Conservation (phyloP, 148 eudicot species). For the Rhododendron simsii region DNA sequence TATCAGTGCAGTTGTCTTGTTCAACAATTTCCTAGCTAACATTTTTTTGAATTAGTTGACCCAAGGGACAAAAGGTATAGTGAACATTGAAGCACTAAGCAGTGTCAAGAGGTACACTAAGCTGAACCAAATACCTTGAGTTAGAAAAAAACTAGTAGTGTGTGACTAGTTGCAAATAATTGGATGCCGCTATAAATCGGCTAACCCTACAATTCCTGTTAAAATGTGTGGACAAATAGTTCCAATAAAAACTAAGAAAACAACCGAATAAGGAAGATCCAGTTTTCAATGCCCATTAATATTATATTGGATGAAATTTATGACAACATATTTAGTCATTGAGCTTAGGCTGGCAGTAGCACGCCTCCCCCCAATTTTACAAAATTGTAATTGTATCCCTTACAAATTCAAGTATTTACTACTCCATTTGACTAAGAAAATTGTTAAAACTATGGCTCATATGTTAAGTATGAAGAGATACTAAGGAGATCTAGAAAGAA, state of each 20-base stretch:
- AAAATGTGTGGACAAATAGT: not conserved
- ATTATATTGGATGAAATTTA: not conserved
- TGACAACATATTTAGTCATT: not conserved
- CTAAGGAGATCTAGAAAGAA: no score
- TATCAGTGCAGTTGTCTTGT: not conserved
- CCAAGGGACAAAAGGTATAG: not conserved
- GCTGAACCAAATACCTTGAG: not conserved
- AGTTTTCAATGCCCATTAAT: not conserved
- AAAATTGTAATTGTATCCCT: not conserved
- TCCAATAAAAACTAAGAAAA: not conserved
- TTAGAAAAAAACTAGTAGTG: not conserved
- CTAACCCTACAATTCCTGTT: not conserved
- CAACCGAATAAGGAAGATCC: not conserved
- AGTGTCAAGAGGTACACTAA: not conserved
- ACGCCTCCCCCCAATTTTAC: not conserved
- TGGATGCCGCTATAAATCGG: not conserved
- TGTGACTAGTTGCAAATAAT: not conserved
- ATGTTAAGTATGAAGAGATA: no score
- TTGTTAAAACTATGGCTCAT: no score
- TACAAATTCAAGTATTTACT: not conserved
- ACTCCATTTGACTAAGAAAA: not conserved
- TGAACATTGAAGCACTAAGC: not conserved
- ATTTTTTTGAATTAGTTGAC: not conserved
- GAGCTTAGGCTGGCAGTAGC: not conserved
- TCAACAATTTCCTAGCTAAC: not conserved